Percentiles rank a stretch among this genome's conserved stretches.
Conservation (phyloP, 2,329 filamentous ascomycete species). For the Calonectria ilicicola region DNA sequence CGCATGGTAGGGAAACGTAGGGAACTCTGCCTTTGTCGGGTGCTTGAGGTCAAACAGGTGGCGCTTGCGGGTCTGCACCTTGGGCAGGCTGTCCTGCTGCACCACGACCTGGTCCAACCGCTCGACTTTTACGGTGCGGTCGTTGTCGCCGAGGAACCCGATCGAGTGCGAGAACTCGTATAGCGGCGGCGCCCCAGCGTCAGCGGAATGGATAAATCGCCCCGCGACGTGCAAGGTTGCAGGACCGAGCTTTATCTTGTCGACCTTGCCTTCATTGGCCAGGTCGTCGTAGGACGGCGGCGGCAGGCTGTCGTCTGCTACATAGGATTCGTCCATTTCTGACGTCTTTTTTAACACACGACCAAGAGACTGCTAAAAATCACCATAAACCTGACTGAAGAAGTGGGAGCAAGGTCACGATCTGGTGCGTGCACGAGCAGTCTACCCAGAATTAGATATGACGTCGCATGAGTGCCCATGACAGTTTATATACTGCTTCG, state of each 20-base stretch:
- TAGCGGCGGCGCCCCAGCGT: constrained; percentile 44
- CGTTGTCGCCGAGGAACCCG: constrained; percentile 46
- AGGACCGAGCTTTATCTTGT: constrained; percentile 40
- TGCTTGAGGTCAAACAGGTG: constrained; percentile 52
- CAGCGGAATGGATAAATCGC: constrained; percentile 49
- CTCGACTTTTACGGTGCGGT: constrained; percentile 46
- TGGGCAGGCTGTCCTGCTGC: constrained; percentile 36
- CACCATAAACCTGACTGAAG: neutral
- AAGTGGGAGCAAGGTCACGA: neutral
- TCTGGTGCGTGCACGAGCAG: neutral
- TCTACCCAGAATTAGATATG: neutral
- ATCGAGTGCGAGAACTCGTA: constrained; percentile 53
- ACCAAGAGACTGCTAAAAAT: neutral
- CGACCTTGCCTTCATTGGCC: constrained; percentile 12
- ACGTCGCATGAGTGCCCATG: neutral
- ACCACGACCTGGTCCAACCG: constrained; percentile 47
- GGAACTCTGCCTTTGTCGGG: constrained; percentile 40
- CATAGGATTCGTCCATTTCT: constrained; percentile 29
- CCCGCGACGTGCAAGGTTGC: constrained; percentile 48
- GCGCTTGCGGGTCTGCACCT: constrained; percentile 43
- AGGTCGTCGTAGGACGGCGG: constrained; percentile 42
- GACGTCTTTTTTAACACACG: neutral
- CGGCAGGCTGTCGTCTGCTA: constrained; percentile 31
- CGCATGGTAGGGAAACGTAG: constrained; percentile 48
- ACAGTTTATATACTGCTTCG: neutral